These are phyloP conservation scores for Coemansia aciculifera DNA, from an alignment of 192 early-diverging fungal species.

Conservation along the genomic window DNA sequence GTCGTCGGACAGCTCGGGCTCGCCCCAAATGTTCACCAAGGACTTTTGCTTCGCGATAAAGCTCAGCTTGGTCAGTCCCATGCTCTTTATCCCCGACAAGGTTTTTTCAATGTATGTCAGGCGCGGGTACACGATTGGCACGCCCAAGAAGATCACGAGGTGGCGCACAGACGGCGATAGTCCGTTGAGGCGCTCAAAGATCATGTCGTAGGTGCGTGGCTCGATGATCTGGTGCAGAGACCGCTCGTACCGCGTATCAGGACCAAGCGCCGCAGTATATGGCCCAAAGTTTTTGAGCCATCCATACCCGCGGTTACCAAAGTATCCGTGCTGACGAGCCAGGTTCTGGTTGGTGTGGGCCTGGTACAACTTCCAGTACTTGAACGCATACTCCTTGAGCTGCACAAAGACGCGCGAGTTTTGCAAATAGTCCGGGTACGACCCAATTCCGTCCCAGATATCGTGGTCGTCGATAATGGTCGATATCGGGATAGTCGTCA, in stretches of 20 bases:
- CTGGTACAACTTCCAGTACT: conserved; percentile 85
- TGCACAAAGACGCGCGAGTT: conserved; percentile 68
- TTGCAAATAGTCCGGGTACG: conserved; percentile 76
- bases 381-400: conserved; percentile 69
- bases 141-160: conserved; percentile 68
- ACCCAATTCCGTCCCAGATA: conserved; percentile 83
- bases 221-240: conserved; percentile 62
- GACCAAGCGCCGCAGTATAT: conserved; percentile 60
- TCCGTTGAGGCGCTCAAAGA: conserved; percentile 58
- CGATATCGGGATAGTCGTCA: conserved; percentile 73
- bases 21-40: conserved; percentile 68
- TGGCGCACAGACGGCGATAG: conserved; percentile 59
- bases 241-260: conserved; percentile 78
- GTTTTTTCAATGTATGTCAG: conserved; percentile 67
- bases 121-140: conserved; percentile 78
- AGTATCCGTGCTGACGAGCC: conserved; percentile 59
- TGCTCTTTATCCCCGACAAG: conserved; percentile 60
- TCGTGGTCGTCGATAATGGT: conserved; percentile 88
- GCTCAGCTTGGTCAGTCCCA: conserved; percentile 57
- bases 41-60: conserved; percentile 60
- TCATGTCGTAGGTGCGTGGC: conserved; percentile 60
- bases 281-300: conserved; percentile 72
- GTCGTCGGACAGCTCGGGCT: conserved; percentile 83
- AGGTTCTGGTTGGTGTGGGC: conserved; percentile 67
- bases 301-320: conserved; percentile 59